Conservation (phyloP, 192 early-diverging fungal species). For the Coemansia sp. region DNA sequence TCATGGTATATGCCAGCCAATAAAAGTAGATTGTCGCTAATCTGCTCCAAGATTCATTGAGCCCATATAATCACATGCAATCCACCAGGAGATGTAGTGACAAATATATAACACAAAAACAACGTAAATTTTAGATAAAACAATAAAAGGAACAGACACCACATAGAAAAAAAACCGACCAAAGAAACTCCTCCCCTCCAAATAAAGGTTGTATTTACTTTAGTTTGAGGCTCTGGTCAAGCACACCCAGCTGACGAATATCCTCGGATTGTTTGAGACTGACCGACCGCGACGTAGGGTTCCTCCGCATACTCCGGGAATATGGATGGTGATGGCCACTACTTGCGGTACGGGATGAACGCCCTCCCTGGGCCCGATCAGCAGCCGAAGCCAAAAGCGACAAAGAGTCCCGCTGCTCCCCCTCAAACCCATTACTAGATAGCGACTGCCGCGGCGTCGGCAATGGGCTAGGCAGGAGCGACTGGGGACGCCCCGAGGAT, state of each 20-base stretch:
- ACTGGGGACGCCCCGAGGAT: not conserved
- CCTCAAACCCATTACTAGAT: conserved; percentile 24
- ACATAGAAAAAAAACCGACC: too few species aligned
- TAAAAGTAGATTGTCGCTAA: too few species aligned
- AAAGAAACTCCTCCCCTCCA: too few species aligned
- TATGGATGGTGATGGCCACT: conserved; percentile 30
- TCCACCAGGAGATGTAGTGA: too few species aligned
- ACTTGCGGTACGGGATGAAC: conserved; percentile 1
- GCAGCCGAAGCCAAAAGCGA: conserved; percentile 26
- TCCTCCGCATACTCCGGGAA: conserved; percentile 8
- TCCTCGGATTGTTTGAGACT: conserved; percentile 46
- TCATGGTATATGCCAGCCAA: too few species aligned
- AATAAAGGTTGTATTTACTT: conserved; percentile 32
- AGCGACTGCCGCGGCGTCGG: conserved; percentile 34
- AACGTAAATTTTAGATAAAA: too few species aligned
- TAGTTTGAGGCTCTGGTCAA: conserved; percentile 39
- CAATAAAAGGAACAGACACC: too few species aligned
- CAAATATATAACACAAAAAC: too few species aligned
- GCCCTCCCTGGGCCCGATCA: conserved; percentile 17
- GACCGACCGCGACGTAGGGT: conserved; percentile 37
- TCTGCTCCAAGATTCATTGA: too few species aligned
- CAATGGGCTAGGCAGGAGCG: conserved; percentile 37
- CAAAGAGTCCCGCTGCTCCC: conserved; percentile 19
- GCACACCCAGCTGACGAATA: conserved; percentile 32
- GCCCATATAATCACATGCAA: too few species aligned